A percentile compares a stretch with the other conserved stretches of the same genome.
Conservation (phyloP, 805 yeast species). For the Hanseniaspora clermontiae region DNA sequence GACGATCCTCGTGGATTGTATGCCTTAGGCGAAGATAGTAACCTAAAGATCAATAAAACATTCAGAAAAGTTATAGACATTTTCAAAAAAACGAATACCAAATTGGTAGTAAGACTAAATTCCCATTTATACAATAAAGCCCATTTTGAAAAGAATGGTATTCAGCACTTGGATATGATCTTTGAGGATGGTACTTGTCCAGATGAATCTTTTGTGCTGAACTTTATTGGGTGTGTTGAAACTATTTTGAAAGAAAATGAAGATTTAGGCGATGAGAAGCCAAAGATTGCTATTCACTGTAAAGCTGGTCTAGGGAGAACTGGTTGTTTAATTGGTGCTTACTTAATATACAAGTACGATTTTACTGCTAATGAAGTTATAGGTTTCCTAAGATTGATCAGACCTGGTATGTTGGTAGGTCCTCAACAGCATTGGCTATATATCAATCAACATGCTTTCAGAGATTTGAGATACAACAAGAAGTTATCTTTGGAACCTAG, state of each 20-base stretch:
- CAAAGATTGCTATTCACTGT: conserved; percentile 93
- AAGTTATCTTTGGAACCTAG: conserved; percentile 57
- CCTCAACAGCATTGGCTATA: conserved; percentile 99
- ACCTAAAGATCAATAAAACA: conserved; percentile 46
- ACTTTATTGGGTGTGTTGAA: conserved; percentile 90
- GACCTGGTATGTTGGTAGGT: conserved; percentile 99
- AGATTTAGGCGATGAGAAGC: conserved; percentile 10
- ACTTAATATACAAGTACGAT: conserved; percentile 87
- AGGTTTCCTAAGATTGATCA: conserved; percentile 86
- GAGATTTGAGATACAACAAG: conserved; percentile 94
- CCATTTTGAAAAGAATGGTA: conserved; percentile 71
- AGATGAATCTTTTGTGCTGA: conserved; percentile 79
- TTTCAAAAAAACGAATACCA: conserved; percentile 61
- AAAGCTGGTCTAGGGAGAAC: conserved; percentile 97
- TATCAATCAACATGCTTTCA: conserved; percentile 85
- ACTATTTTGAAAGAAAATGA: conserved; percentile 41
- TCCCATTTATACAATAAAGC: conserved; percentile 77
- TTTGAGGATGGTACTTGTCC: conserved; percentile 99
- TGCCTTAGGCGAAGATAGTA: conserved; percentile 17
- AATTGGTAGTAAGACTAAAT: conserved; percentile 81
- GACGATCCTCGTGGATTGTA: conserved; percentile 14
- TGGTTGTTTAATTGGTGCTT: conserved; percentile 96
- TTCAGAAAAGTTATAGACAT: conserved; percentile 70
- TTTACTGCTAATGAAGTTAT: conserved; percentile 96
- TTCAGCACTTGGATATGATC: conserved; percentile 86